Evolutionary conservation across 2,329 filamentous ascomycete species (phyloP).

Genomic region (Orbilia oligospora): DNA sequence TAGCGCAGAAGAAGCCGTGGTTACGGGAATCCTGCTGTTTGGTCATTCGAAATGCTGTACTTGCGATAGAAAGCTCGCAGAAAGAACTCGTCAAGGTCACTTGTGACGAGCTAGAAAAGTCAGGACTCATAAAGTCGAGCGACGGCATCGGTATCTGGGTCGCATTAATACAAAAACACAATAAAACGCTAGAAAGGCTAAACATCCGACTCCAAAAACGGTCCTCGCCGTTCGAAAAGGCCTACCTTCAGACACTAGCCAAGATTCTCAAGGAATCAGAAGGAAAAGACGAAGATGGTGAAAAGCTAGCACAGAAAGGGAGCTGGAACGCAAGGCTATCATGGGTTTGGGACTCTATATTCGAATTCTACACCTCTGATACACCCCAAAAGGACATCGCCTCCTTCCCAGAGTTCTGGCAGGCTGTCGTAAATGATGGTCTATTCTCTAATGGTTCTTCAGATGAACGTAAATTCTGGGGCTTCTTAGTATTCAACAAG

Average conservation of each 20-base stretch:
- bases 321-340: constrained; percentile 55
- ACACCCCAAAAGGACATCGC: constrained; percentile 18
- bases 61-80: constrained; percentile 69
- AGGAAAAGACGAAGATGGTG: constrained; percentile 53
- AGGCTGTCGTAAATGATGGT: constrained; percentile 85
- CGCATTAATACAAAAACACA: constrained; percentile 70
- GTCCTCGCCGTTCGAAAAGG: constrained; percentile 48
- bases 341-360: constrained; percentile 55
- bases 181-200: constrained; percentile 65
- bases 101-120: constrained; percentile 75
- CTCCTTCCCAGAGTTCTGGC: constrained; percentile 85
- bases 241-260: constrained; percentile 48
- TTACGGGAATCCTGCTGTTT: constrained; percentile 88
- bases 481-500: constrained; percentile 87
- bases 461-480: constrained; percentile 90
- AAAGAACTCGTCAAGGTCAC: constrained; percentile 74
- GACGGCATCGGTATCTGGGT: constrained; percentile 94
- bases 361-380: constrained; percentile 37
- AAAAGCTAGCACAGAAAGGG: constrained; percentile 48
- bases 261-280: constrained; percentile 54
- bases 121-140: constrained; percentile 81
- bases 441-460: constrained; percentile 86
- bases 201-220: constrained; percentile 48
- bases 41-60: constrained; percentile 66
- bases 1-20: constrained; percentile 88